Base-by-base conservation (phyloP, 257 asterid species). In the Lavandula angustifolia region DNA sequence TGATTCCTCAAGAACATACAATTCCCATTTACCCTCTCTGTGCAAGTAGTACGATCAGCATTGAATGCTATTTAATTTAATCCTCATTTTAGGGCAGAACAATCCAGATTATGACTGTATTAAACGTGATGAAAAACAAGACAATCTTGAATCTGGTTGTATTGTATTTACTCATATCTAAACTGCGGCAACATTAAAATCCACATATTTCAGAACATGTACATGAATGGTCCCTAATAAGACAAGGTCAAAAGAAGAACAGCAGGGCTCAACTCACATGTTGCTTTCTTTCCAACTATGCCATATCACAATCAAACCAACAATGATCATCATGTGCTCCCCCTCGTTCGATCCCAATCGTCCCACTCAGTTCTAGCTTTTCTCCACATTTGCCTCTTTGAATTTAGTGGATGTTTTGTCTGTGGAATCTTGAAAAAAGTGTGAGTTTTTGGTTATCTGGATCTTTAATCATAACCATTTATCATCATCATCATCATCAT, bases 211-310 rank as follows among this genome's bases (percentile, higher is more conserved):
- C n/a, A 47, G 38, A 12, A 44, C 44, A 16, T 40, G 32, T 3
- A 35, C 34, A 74, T 35, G 22, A 2, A 41, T 74, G 86, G 84
- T 81, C 83, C 86, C 71, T 56, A 48, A 52, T 37, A 72, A 52
- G 67, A 69, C 47, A 65, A 55, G 43, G 70, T 71, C 74, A 71
- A 70, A 43, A 40, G 49, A 31, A 54, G 49, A 54, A 71, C 44
- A 40, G 31, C 38, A 53, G 51, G 60, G 50, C 64, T 56, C 70
- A 18, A 32, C 47, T 73, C 84, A 68, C 78, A 16, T 52, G 69
- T 80, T 78, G 83, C 88, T 78, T 41, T 84, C 86, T 43, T 57
- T 74, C 72, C 87, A 79, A 70, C 85, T 51, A 32, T 42, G 67
- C 41, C 63, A 55, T 42, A 60, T 71, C 76, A 69, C 73, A 57